Base-by-base conservation (phyloP, 2,329 filamentous ascomycete genomes). In the Aspergillus quadrilineatus region DNA sequence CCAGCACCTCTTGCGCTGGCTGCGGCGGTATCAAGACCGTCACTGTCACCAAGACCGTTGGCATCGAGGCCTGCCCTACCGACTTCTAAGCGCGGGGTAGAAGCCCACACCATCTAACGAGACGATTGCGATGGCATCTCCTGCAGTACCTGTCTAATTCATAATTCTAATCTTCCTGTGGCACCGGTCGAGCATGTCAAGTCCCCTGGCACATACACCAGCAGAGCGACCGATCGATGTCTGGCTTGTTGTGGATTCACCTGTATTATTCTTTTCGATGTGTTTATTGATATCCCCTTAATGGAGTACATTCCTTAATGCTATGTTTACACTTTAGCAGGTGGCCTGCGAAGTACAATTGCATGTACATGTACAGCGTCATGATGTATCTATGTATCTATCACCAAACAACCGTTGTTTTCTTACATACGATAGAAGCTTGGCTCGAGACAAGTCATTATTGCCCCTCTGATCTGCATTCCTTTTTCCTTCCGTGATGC, bases 131-230 rank as follows among this genome's bases (percentile, higher is more conserved):
- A 64, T 58, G 62, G 65, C 59, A 65, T 60, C 59, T 60, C 47
- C 53, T 60, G 56, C 57, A 69, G 69, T 72, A 70, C 63, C 70
- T 67, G 69, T 57, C 46, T 70, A 71, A 70, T 70, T 68, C 26
- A 39, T 71, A 71, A 71, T 71, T 67, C 55, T 69, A 67, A 67
- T 62, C 17, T 58, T 47, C 3, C 45, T 58, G 12, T 39, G 56
- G 42, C 46, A 48, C 28, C n/a, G 42, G 42, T 34, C 22, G 48
- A 54, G 45, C 49, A 50, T 49, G 37, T 14, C 39, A 42, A 42
- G 43, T n/a, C 39, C 17, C 8, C 39, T 42, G 22, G 22, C 22
- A 22, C 39, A 42, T 10, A 9, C 34, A 26, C 32, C 34, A 46
- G 32, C 10, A 39, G 15, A 30, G 17, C 28, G 34, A 41, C n/a